Base-by-base conservation (phyloP, 495 filamentous ascomycete species). In the Aspergillus incahuasiensis region DNA sequence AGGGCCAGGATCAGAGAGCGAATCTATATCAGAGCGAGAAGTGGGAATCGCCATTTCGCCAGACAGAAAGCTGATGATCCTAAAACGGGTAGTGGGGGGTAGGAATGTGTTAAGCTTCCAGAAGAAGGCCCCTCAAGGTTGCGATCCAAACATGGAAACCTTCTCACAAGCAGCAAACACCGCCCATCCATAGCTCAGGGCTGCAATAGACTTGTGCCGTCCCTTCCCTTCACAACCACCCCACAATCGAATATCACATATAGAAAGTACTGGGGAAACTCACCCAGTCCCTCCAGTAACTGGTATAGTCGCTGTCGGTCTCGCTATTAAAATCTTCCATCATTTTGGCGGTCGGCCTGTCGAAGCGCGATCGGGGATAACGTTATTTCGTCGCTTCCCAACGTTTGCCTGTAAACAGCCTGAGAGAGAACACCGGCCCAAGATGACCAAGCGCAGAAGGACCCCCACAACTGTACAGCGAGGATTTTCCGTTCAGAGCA, bases 261-360 rank as follows among this genome's bases (percentile, higher is more conserved):
- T 22, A 52, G 38, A 53, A 43, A 55, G 50, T 54, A 24, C 39
- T 5, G 42, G 20, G 18, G 35, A 44, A n/a, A 86, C 89, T 72
- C 78, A 96, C 92, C 94, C 94, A 98, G 75, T 98, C 94, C 72
- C 94, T 80, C 94, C 94, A 98, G 75, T 98, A 98, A 73, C 90
- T 96, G 30, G 94, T 96, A 71, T 97, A 98, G 69, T 97, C 95
- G 73, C 92, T 96, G 68, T 98, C 94, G 13, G 95, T 95, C 69
- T 98, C 94, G 64, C 91, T 96, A 57, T 87, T 92, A 70, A 92
- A 97, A 70, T 97, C 94, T 67, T 97, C 94, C 94, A 98, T 88
- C 50, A 65, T 72, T 24, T 54, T 63, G 52, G 56, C 38, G 20
- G 18, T 52, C 32, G 44, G 50, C 38, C 46, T 42, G 52, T 40